Conservation (phyloP, 106 monocot genomes). For the Acorus calamus region DNA sequence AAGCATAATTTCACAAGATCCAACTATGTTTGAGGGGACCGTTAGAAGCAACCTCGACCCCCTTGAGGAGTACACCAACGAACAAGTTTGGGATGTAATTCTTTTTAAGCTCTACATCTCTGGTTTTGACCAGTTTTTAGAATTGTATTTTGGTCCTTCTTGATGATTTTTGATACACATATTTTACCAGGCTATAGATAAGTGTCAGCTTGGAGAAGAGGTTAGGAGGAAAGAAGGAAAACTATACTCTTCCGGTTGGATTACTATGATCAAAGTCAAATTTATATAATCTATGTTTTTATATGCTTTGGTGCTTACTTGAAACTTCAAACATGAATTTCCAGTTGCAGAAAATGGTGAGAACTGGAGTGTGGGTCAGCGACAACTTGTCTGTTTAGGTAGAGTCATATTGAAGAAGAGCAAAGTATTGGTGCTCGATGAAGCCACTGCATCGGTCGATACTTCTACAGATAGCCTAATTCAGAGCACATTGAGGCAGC, state of each 20-base stretch:
- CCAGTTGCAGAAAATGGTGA: constrained; percentile 83
- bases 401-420: constrained; percentile 70
- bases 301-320: background rate
- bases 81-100: constrained; percentile 77
- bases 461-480: constrained; percentile 29
- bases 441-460: constrained; percentile 72
- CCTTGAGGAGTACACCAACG: constrained; percentile 71
- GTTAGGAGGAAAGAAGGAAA: constrained; percentile 60
- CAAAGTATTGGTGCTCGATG: constrained; percentile 83
- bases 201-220: constrained; percentile 83
- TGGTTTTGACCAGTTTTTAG: background rate
- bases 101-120: background rate
- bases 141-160: background rate
- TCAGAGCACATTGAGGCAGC: no score
- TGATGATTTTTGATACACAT: background rate
- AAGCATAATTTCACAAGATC: constrained; percentile 93
- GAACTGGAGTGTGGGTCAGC: constrained; percentile 93
- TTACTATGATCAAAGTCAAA: background rate
- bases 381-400: constrained; percentile 72
- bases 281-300: background rate
- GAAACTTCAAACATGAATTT: background rate
- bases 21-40: constrained; percentile 92
- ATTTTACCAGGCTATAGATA: constrained; percentile 43
- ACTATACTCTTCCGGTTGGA: constrained; percentile 61
- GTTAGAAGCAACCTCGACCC: constrained; percentile 78